Evolutionary conservation across 176 grass and related monocot genomes (phyloP).

Genomic region (Oropetium thomaeum): DNA sequence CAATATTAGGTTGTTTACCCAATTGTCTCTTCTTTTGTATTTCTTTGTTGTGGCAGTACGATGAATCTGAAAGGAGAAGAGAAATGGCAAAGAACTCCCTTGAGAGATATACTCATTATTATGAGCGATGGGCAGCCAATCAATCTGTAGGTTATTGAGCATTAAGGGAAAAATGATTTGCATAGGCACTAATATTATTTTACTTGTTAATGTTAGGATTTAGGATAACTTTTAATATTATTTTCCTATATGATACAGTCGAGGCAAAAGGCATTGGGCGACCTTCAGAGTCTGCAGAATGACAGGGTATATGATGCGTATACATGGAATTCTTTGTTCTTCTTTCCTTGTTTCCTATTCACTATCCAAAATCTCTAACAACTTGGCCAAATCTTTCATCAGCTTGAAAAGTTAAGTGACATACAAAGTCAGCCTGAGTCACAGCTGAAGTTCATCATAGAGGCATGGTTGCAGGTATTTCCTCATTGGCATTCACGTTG

Average conservation of each 20-base stretch:
- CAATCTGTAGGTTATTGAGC: constrained; percentile 73
- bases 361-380: constrained; percentile 22
- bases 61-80: constrained; percentile 99
- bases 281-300: constrained; percentile 83
- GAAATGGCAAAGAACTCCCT: constrained; percentile 99
- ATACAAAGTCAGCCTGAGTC: constrained; percentile 98
- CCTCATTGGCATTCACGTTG: constrained; percentile 2
- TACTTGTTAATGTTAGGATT: neutral
- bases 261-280: constrained; percentile 87
- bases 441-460: constrained; percentile 97
- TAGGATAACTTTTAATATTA: constrained; percentile 17
- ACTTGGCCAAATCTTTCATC: constrained; percentile 28
- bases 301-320: constrained; percentile 63
- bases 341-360: neutral
- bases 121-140: constrained; percentile 99
- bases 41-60: constrained; percentile 60
- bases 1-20: neutral
- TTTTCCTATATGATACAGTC: constrained; percentile 54
- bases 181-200: constrained; percentile 3
- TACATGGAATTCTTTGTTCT: neutral
- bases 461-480: constrained; percentile 96
- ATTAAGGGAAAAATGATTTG: constrained; percentile 16
- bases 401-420: constrained; percentile 98
- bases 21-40: constrained; percentile 12
- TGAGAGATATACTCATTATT: constrained; percentile 99